A percentile compares a stretch with the other conserved stretches of the same genome.
Evolutionary conservation across 345 rosid genomes (phyloP).

Genomic region (Iberis pinnata): DNA sequence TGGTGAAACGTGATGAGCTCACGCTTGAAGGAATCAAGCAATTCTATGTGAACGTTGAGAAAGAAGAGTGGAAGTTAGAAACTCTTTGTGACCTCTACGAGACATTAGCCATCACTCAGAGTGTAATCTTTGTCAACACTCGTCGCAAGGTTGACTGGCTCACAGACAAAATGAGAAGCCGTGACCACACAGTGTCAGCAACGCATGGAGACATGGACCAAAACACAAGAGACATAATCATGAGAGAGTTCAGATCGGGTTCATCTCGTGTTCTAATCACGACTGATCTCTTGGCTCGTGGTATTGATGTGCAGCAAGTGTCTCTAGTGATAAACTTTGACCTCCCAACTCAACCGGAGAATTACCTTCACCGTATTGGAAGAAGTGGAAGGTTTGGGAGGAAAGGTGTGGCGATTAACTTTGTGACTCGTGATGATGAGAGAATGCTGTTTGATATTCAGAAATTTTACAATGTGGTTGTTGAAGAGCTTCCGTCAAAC

Average conservation of each 20-base stretch:
- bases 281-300: constrained; percentile 49
- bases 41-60: constrained; percentile 40
- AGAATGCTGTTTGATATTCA: constrained; percentile 44
- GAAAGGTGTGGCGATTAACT: constrained; percentile 43
- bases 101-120: constrained; percentile 43
- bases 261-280: constrained; percentile 54
- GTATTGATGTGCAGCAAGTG: constrained; percentile 54
- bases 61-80: constrained; percentile 67
- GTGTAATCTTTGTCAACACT: constrained; percentile 49
- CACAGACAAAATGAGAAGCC: constrained; percentile 39
- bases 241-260: constrained; percentile 46
- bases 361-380: constrained; percentile 51
- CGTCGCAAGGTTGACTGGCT: constrained; percentile 64
- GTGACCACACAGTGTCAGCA: constrained; percentile 52
- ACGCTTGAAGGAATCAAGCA: constrained; percentile 50
- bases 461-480: constrained; percentile 43
- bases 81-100: constrained; percentile 47
- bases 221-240: constrained; percentile 43
- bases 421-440: constrained; percentile 40
- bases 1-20: constrained; percentile 52
- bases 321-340: constrained; percentile 49
- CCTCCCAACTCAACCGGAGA: constrained; percentile 48
- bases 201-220: constrained; percentile 53
- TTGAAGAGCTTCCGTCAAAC: constrained; percentile 46
- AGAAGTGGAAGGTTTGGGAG: constrained; percentile 29